Base-by-base conservation (phyloP, 192 early-diverging fungal species). In the Kickxella alabastrina region DNA sequence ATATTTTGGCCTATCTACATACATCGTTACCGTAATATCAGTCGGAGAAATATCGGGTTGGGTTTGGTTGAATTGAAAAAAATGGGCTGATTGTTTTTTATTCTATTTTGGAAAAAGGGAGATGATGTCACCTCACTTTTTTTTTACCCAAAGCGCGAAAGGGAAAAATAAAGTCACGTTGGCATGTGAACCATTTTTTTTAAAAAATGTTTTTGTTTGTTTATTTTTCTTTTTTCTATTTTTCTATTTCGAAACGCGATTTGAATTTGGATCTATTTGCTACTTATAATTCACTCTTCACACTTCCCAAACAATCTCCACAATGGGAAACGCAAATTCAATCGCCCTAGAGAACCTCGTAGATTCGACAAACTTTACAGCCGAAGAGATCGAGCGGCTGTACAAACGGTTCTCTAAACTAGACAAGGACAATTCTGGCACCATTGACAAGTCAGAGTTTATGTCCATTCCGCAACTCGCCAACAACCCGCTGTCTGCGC, bases 351-450 rank as follows among this genome's bases (percentile, higher is more conserved):
- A 63, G 13, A 62, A 68, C 13, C 65, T 75, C 4, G 72, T 68
- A 0, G 65, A 65, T n/a, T 75, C 72, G 57, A 61, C 72, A 21
- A 75, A 75, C 21, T 75, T 91, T 61, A 92, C 92, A 54, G 87
- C 84, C 7, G 89, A 92, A 52, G 95, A 99, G 78, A 91, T 98
- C 50, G 89, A 97, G 64, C 78, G 95, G n/a, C 81, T 99, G 24
- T 95, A 99, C 83, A 99, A 99, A 52, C 88, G 93, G 13, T 99
- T 97, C 65, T 89, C 92, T 55, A 97, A 97, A 71, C 83, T 99
- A 6, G 97, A 99, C 78, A 97, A 91, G 75, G 93, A 97, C 79
- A 82, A 87, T 13, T 90, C 86, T n/a, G 97, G 97, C 24, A 85
- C 91, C 3, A 91, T 99, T 50, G 93, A 97, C 62, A 94, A 89